Evolutionary conservation across 2,329 filamentous ascomycete genomes (phyloP), one percentile per base, ranked within the genome.

Genomic region (Colletotrichum brevisporum): DNA sequence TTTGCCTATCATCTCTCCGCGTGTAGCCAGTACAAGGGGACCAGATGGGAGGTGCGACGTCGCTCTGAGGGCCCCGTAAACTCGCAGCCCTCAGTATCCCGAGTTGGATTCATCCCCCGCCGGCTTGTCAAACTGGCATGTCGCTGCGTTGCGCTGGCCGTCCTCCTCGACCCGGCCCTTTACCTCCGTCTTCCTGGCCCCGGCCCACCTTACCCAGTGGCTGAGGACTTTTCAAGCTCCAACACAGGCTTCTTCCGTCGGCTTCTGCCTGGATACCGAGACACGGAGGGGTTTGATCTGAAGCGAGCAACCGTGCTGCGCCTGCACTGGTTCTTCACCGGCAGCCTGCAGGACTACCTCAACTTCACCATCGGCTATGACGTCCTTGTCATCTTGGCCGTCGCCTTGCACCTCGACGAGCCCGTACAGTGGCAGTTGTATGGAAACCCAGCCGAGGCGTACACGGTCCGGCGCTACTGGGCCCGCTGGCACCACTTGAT

Each of bases 241-340:
- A 26, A 51, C 5, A 26, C 6, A n/a, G 24, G 10, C 21, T 51
- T 51, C 48, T 51, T 51, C 21, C 48, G 48, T 18, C 21, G 48
- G 21, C 12, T 51, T 16, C 21, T 51, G 18, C 48, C 3, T 18
- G 48, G 31, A 10, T 36, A 36, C 31, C 31, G 48, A 21, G 9
- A n/a, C 43, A 18, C n/a, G 12, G 48, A 18, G 16, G 48, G 15
- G 12, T 51, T 15, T 2, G 48, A 51, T 8, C 48, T 51, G 48
- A 51, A 51, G 48, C 48, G 48, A 26, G 48, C 48, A 26, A 18
- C 48, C n/a, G 48, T 51, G 48, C 21, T 51, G 48, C 48, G 48
- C 5, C 12, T 51, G 5, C 48, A 51, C 21, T 51, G 48, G 48
- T 51, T 51, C 48, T 21, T 51, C 12, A 26, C 21, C 9, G n/a